Conservation (phyloP, 805 yeast genomes). For the Yarrowia deformans region DNA sequence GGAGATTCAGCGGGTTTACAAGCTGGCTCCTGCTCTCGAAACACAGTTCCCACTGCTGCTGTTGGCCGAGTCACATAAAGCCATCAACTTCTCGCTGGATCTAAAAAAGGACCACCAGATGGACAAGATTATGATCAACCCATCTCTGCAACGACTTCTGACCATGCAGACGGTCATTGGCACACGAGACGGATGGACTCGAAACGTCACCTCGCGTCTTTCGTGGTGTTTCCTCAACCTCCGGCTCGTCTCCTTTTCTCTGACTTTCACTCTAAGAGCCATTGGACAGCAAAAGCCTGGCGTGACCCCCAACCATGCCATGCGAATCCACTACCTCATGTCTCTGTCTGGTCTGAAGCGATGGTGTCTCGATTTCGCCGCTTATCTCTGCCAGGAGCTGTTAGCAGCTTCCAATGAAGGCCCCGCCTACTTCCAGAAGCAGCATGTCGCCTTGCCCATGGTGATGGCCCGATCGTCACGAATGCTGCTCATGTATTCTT, state of each 20-base stretch:
- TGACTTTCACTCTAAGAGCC: constrained; percentile 68
- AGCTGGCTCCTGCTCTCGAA: constrained; percentile 43
- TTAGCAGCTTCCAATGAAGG: constrained; percentile 45
- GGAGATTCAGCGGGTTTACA: constrained; percentile 53
- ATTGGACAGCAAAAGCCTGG: constrained; percentile 55
- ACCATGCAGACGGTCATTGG: constrained; percentile 75
- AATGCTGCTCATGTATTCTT: constrained; percentile 49
- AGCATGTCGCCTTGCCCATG: constrained; percentile 47
- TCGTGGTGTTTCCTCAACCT: constrained; percentile 73
- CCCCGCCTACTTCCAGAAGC: constrained; percentile 32
- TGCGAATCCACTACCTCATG: constrained; percentile 43
- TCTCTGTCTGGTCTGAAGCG: constrained; percentile 72
- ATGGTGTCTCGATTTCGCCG: constrained; percentile 84
- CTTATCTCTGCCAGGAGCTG: constrained; percentile 74
- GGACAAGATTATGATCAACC: constrained; percentile 75
- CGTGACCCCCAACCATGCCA: constrained; percentile 55
- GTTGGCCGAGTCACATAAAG: constrained; percentile 73
- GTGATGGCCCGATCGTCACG: constrained; percentile 52
- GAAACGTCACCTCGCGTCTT: constrained; percentile 56
- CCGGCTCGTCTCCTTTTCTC: constrained; percentile 73
- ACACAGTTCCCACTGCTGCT: constrained; percentile 55
- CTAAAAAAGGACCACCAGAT: constrained; percentile 70
- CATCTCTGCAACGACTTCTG: constrained; percentile 76
- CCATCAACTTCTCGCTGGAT: constrained; percentile 75
- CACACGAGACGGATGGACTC: constrained; percentile 55